Evolutionary conservation across 1,139 yeast genomes (phyloP).

Genomic region (Saccharomyces hybrid): DNA sequence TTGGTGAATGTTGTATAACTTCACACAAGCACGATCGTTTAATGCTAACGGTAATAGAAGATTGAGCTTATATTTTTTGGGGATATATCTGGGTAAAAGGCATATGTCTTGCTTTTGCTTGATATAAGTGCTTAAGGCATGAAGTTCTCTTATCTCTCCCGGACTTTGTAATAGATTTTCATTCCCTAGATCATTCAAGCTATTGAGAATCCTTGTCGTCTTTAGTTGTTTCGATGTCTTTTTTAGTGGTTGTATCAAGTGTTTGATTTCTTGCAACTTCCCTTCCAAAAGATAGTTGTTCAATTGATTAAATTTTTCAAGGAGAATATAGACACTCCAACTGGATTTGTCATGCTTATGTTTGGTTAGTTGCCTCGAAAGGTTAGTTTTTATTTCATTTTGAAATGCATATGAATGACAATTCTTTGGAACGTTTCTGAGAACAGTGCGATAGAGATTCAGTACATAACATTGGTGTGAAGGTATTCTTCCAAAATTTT

Average conservation of each 20-base stretch:
- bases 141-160: slow-evolving; percentile 8
- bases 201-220: slow-evolving; percentile 4
- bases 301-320: slow-evolving; percentile 13
- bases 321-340: slow-evolving; percentile 18
- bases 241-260: slow-evolving; percentile 8
- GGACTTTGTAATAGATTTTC: slow-evolving; percentile 2
- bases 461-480: slow-evolving; percentile 21
- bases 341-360: slow-evolving; percentile 22
- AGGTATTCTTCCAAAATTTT: neutral
- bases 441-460: slow-evolving; percentile 20
- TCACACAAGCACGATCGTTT: slow-evolving; percentile 18
- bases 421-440: slow-evolving; percentile 14
- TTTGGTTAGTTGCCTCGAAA: slow-evolving; percentile 9
- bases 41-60: slow-evolving; percentile 25
- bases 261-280: slow-evolving; percentile 9
- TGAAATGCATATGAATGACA: slow-evolving; percentile 15
- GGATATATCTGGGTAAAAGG: slow-evolving; percentile 14
- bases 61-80: slow-evolving; percentile 14
- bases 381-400: slow-evolving; percentile 8
- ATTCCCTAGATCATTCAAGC: neutral
- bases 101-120: slow-evolving; percentile 10
- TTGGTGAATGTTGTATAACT: slow-evolving; percentile 13
- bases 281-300: slow-evolving; percentile 9
- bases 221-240: slow-evolving; percentile 5
- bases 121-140: slow-evolving; percentile 15